phyloP scores from a whole-genome alignment of 768 basidiomycete species.

The Sporobolomyces pararoseus region DNA sequence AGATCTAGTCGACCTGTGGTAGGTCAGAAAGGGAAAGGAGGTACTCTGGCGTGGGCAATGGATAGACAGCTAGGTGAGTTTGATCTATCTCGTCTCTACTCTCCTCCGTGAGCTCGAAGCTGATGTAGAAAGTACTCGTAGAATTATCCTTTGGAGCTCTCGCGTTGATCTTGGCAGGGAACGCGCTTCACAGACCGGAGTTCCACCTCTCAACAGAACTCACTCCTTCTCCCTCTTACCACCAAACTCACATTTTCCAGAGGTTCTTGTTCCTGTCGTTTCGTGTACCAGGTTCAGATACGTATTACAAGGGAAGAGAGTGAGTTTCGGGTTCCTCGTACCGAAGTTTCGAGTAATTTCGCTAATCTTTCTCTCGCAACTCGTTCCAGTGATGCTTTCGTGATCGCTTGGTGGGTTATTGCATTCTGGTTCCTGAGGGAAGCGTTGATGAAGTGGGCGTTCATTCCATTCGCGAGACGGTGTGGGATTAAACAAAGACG shows the following conservation, averaged over 20 bases:
- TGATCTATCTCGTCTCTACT: not conserved
- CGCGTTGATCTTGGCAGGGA: slow-evolving; percentile 55
- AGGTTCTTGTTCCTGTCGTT: slow-evolving; percentile 39
- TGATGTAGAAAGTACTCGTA: not conserved
- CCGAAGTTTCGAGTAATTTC: not conserved
- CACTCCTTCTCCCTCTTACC: slow-evolving; percentile 59
- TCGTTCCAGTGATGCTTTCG: slow-evolving; percentile 60
- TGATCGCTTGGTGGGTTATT: slow-evolving; percentile 75
- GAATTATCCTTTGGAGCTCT: slow-evolving; percentile 24
- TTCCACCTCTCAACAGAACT: slow-evolving; percentile 68
- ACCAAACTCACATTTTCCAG: slow-evolving; percentile 17
- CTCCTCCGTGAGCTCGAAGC: not conserved
- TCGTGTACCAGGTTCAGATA: slow-evolving; percentile 18
- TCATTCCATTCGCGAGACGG: slow-evolving; percentile 76
- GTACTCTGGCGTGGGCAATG: slow-evolving; percentile 10
- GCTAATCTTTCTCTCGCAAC: not conserved
- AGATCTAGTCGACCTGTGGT: not conserved
- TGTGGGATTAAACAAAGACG: slow-evolving; percentile 59
- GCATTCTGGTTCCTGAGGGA: slow-evolving; percentile 85
- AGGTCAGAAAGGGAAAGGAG: not conserved
- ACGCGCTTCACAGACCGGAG: slow-evolving; percentile 67
- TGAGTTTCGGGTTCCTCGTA: slow-evolving; percentile 8
- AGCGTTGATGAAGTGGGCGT: slow-evolving; percentile 64
- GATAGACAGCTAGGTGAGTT: slow-evolving; percentile 15
- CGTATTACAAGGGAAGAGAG: slow-evolving; percentile 42